phyloP scores from a whole-genome alignment of 2,329 filamentous ascomycete species.

The Aureobasidium sp. region DNA sequence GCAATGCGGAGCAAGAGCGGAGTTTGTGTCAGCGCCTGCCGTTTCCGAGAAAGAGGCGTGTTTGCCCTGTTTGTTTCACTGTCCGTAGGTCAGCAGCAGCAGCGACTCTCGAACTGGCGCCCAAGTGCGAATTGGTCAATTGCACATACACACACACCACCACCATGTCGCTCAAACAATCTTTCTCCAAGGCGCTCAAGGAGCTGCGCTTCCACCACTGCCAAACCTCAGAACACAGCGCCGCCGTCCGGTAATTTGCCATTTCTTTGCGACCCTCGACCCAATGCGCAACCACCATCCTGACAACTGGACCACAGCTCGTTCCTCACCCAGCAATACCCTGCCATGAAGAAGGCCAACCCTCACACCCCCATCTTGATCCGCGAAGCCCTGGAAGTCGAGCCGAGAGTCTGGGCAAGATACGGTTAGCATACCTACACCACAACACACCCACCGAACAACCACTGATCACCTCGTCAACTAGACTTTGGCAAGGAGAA shows the following conservation, averaged over 20 bases:
- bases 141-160: background rate
- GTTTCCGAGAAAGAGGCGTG: background rate
- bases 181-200: conserved; percentile 79
- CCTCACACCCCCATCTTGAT: conserved; percentile 89
- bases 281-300: background rate
- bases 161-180: conserved; percentile 84
- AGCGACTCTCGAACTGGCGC: conserved; percentile 1
- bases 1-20: conserved; percentile 9
- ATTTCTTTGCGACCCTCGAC: background rate
- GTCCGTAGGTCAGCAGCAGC: background rate
- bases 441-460: background rate
- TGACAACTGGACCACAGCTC: conserved; percentile 48
- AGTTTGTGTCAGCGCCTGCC: conserved; percentile 8
- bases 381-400: conserved; percentile 78
- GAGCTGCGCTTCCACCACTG: conserved; percentile 97
- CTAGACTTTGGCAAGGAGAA: conserved; percentile 62
- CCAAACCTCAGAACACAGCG: conserved; percentile 86
- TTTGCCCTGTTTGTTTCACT: conserved; percentile 2
- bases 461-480: background rate
- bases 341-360: conserved; percentile 99
- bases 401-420: conserved; percentile 83
- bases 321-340: conserved; percentile 86
- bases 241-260: conserved; percentile 66
- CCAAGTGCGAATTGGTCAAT: background rate
- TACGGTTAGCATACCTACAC: conserved; percentile 57